These are phyloP conservation scores for Parafenestella ontariensis DNA, from an alignment of 2,329 filamentous ascomycete genomes.

Conservation along the genomic window DNA sequence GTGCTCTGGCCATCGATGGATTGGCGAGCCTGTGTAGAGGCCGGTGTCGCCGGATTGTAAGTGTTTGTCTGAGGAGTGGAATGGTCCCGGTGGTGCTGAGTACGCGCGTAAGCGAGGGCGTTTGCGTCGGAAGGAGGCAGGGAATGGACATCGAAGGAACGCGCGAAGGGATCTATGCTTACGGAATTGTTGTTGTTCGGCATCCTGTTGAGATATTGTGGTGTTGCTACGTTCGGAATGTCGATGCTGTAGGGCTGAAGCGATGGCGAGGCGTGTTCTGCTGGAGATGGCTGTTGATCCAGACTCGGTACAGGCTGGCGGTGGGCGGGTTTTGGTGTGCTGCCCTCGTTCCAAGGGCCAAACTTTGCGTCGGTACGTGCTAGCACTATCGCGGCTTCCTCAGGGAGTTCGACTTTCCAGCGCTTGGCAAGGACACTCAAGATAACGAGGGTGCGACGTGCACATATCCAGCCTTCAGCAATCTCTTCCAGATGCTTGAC, in stretches of 20 bases:
- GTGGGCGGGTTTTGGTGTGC: constrained; percentile 31
- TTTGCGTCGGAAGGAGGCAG: constrained; percentile 41
- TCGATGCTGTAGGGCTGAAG: constrained; percentile 43
- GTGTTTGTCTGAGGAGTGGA: constrained; percentile 19
- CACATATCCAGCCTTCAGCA: constrained; percentile 91
- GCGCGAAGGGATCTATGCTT: constrained; percentile 31
- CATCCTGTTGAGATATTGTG: constrained; percentile 33
- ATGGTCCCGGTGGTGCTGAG: constrained; percentile 31
- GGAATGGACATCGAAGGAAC: constrained; percentile 37
- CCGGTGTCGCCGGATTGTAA: constrained; percentile 32
- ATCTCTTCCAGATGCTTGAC: constrained; percentile 94
- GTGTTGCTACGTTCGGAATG: constrained; percentile 31
- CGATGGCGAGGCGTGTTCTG: constrained; percentile 30
- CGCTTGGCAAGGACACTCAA: constrained; percentile 84
- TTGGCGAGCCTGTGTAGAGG: constrained; percentile 30
- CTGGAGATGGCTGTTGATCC: constrained; percentile 26
- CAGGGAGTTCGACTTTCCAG: constrained; percentile 86
- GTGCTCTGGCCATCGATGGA: constrained; percentile 37
- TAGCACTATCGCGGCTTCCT: constrained; percentile 80
- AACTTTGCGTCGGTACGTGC: constrained; percentile 80
- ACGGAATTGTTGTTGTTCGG: constrained; percentile 28
- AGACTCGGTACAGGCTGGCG: constrained; percentile 22
- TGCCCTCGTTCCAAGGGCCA: constrained; percentile 63
- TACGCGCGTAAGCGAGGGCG: constrained; percentile 39
- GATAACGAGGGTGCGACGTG: constrained; percentile 82